Base-by-base conservation (phyloP, 2,329 filamentous ascomycete species). In the Exophiala oligosperma region DNA sequence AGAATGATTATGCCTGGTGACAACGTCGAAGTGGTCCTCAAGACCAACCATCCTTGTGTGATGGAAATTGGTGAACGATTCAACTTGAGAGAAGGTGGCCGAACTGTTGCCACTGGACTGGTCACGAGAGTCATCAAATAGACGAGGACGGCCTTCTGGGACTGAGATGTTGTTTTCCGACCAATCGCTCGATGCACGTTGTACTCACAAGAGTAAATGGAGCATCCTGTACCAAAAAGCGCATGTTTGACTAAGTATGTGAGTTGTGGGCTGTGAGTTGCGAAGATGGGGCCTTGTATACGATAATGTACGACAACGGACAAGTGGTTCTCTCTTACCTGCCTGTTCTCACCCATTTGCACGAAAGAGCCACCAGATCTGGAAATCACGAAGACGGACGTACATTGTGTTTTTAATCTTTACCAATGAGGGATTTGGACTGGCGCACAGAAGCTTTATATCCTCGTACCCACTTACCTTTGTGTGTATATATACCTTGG, bases 1-100 rank as follows among this genome's bases (percentile, higher is more conserved):
- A 92, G 91, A 83, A 89, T 92, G 81, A 88, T 97, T 77, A 95
- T 96, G 92, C 94, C 94, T 52, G 94, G 94, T 76, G 94, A 99
- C 84, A 99, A 99, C 78, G 86, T 96, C 67, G 94, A 99, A 83
- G 97, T 99, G 92, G 80, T 94, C 65, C 89, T 92, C 74, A 85
- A 88, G 70, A 87, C 96, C 72, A 85, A 91, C 77, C 81, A 89
- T 77, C 91, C 93, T 64, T 85, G 95, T 71, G 93, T 93, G 60
- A 79, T 97, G 64, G 94, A 99, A 81, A 80, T 85, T 63, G 93
- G 94, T 69, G 91, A 97, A 82, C 90, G 94, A 70, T 94, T 99
- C 85, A 99, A 97, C 83, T 87, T 99, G 73, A 91, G 94, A 78
- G 94, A 99, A 82, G 94, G 94, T 81, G 92, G 93, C 70, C 86